phyloP scores from a whole-genome alignment of 179 eudicot genomes.

The Gypsophila paniculata region DNA sequence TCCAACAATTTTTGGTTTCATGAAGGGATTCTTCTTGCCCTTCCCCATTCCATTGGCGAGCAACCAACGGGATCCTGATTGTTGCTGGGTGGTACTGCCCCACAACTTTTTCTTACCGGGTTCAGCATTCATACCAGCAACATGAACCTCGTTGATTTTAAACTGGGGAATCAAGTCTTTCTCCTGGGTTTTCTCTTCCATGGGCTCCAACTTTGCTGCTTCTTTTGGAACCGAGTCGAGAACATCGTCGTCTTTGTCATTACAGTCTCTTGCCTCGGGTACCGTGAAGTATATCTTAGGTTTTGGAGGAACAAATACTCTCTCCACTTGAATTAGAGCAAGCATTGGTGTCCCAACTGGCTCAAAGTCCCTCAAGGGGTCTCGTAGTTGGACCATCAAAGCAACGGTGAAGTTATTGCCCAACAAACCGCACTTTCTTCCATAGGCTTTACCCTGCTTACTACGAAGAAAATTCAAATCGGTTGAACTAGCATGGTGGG shows the following conservation, averaged over 20 bases:
- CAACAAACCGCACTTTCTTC: constrained; percentile 60
- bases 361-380: constrained; percentile 78
- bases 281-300: constrained; percentile 62
- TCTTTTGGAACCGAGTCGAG: constrained; percentile 29
- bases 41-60: constrained; percentile 96
- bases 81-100: constrained; percentile 72
- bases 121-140: constrained; percentile 70
- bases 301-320: constrained; percentile 83
- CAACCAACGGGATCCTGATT: constrained; percentile 96
- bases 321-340: constrained; percentile 84
- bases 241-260: constrained; percentile 48
- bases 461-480: constrained; percentile 49
- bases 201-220: constrained; percentile 25
- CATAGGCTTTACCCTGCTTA: constrained; percentile 49
- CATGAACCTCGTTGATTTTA: constrained; percentile 75
- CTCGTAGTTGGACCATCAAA: constrained; percentile 86
- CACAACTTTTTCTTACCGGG: constrained; percentile 77
- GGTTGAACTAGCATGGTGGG: constrained; percentile 68
- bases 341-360: constrained; percentile 96
- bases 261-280: constrained; percentile 31
- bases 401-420: constrained; percentile 95
- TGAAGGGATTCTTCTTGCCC: constrained; percentile 49
- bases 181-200: constrained; percentile 41
- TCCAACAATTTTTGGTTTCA: constrained; percentile 47
- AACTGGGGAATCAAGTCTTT: constrained; percentile 58